phyloP scores from a whole-genome alignment of 164 flowering plant genomes.

The Chimonanthus praecox region DNA sequence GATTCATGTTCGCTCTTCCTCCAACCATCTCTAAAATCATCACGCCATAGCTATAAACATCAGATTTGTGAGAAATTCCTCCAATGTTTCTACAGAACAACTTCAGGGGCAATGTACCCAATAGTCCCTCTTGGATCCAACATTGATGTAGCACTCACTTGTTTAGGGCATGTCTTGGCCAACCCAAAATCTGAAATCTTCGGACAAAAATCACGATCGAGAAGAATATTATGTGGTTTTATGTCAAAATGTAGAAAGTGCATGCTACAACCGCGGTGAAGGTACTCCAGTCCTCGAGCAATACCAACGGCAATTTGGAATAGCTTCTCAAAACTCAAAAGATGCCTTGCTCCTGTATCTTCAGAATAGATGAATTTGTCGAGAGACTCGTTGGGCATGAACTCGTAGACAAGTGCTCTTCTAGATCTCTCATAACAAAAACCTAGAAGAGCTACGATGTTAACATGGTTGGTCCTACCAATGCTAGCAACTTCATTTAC shows the following conservation, averaged over 20 bases:
- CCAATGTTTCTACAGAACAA: conserved; percentile 3
- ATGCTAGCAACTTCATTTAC: conserved; percentile 13
- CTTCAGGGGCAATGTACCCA: conserved; percentile 12
- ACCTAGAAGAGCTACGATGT: conserved; percentile 7
- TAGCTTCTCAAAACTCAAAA: conserved; percentile 1
- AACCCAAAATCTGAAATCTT: conserved; percentile 12
- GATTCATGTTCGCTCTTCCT: not conserved
- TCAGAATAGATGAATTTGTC: conserved; percentile 6
- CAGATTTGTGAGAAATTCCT: not conserved
- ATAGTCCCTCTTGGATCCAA: conserved; percentile 4
- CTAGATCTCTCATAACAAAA: conserved; percentile 3
- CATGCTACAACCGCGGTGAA: conserved; percentile 6
- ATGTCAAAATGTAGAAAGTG: conserved; percentile 10
- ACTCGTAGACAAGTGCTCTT: conserved; percentile 10
- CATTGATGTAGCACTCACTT: conserved; percentile 3
- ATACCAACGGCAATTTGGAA: conserved; percentile 1
- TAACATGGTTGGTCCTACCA: conserved; percentile 9
- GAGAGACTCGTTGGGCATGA: conserved; percentile 12
- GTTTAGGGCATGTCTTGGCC: not conserved
- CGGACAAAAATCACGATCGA: conserved; percentile 4
- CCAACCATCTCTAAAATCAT: conserved; percentile 4
- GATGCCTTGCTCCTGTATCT: not conserved
- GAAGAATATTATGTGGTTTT: conserved; percentile 10
- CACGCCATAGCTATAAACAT: conserved; percentile 12
- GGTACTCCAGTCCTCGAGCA: conserved; percentile 5